These are phyloP conservation scores for Metschnikowia picachoensis DNA, from an alignment of 805 yeast species.

Conservation along the genomic window DNA sequence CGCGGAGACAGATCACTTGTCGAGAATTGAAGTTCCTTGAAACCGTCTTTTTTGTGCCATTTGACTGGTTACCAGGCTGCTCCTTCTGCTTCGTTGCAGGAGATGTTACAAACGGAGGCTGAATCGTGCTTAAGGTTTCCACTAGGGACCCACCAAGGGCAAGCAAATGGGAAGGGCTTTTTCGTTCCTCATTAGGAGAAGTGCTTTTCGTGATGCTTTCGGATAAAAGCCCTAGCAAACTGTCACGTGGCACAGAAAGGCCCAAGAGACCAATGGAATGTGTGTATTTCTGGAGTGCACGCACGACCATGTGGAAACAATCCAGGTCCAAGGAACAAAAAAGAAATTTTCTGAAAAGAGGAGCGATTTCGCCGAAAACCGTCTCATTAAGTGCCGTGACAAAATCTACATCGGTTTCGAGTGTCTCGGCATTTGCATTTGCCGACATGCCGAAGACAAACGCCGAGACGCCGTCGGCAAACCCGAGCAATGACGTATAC, in stretches of 20 bases:
- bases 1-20: constrained; percentile 73
- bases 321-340: constrained; percentile 69
- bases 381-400: constrained; percentile 30
- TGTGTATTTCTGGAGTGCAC: constrained; percentile 76
- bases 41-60: neutral
- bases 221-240: constrained; percentile 30
- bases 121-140: constrained; percentile 44
- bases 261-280: constrained; percentile 81
- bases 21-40: constrained; percentile 48
- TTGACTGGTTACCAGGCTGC: neutral
- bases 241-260: constrained; percentile 53
- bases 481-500: constrained; percentile 45
- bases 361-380: constrained; percentile 24
- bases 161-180: constrained; percentile 19
- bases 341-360: constrained; percentile 41
- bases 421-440: constrained; percentile 19
- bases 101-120: constrained; percentile 15
- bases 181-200: constrained; percentile 1
- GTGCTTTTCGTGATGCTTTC: constrained; percentile 39
- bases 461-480: constrained; percentile 68
- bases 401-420: constrained; percentile 36
- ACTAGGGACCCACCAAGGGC: constrained; percentile 51
- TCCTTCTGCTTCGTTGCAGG: neutral
- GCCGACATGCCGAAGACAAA: constrained; percentile 43
- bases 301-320: constrained; percentile 58